Conservation (phyloP, 176 grass and related monocot species). For the Pontederia paniculata region DNA sequence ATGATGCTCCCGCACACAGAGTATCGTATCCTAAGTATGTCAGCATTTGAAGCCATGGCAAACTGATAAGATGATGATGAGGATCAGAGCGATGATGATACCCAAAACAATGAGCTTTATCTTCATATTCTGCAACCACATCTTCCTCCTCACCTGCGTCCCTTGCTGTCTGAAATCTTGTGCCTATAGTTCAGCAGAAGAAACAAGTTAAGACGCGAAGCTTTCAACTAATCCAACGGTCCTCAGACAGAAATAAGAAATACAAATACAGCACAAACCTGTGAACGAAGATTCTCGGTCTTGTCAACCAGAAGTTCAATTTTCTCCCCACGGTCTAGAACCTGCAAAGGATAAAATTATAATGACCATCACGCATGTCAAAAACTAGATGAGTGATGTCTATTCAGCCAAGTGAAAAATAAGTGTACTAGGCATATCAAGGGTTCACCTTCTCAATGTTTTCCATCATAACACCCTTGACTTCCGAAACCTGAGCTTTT, state of each 20-base stretch:
- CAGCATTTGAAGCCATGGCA: constrained; percentile 5
- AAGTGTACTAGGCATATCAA: too few species aligned
- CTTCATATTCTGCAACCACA: constrained; percentile 4
- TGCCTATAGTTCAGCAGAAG: background rate
- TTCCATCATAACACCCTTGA: constrained; percentile 7
- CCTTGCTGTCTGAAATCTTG: constrained; percentile 6
- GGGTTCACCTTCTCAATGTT: constrained; percentile 4
- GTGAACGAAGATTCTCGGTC: background rate
- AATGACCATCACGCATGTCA: too few species aligned
- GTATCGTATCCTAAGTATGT: too few species aligned
- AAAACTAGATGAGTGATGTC: too few species aligned
- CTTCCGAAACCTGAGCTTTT: constrained; percentile 6
- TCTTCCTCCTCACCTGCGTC: background rate
- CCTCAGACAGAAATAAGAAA: background rate
- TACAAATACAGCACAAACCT: background rate
- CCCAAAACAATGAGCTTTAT: constrained; percentile 1
- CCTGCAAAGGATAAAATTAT: background rate
- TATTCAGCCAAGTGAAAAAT: too few species aligned
- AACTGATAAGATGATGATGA: constrained; percentile 6
- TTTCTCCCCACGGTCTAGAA: constrained; percentile 4
- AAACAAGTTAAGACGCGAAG: background rate
- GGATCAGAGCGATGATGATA: background rate
- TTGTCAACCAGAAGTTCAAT: constrained; percentile 5
- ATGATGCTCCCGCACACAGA: too few species aligned
- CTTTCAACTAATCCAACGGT: background rate